Base-by-base conservation (phyloP, 495 filamentous ascomycete species). In the Aspergillus mulundensis region DNA sequence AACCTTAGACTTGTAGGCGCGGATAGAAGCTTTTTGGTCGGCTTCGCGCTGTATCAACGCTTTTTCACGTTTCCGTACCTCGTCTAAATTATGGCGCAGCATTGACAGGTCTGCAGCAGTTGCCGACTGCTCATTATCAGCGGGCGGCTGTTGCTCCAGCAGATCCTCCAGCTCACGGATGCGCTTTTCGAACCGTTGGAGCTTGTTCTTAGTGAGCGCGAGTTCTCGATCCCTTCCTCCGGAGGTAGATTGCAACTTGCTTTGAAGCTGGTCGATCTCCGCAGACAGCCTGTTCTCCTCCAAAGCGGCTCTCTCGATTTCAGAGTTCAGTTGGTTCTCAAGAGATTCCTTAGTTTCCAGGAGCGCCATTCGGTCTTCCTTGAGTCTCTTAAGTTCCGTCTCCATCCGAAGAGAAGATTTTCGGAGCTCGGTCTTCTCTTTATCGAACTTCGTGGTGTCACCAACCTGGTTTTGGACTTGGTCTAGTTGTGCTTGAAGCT, bases 21-120 rank as follows among this genome's bases (percentile, higher is more conserved):
- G 81, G 14, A 79, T 68, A 10, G 69, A 76, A 20, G 70, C 70
- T 54, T 84, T 86, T 38, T 84, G 82, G 14, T 80, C 66, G 16
- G 77, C 74, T 59, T 90, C 87, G 10, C 83, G 83, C 63, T 86
- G 79, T 8, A 86, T 68, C 57, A 83, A 71, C 24, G 81, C 78
- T 42, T 78, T 77, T 54, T 89, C 86, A 28, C 84, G 85, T 54
- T 81, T 81, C 11, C 84, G 78, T 30, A 84, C 81, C 49, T 82
- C 79, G 1, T 84, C 80, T 15, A 90, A 72, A 55, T 81, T 83
- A 19, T 78, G 78, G 5, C 83, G 83, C 30, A 87, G 68, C 0
- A 81, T 51, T 2, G 78, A 83, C 2, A 87, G 61, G 53, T 88
- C 84, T 38, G 72, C 76, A 57, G 77, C 76, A n/a, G 73, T 70